A percentile compares a stretch with the other conserved stretches of the same genome.
phyloP scores from a whole-genome alignment of 257 asterid species.

The Solanum chaucha region DNA sequence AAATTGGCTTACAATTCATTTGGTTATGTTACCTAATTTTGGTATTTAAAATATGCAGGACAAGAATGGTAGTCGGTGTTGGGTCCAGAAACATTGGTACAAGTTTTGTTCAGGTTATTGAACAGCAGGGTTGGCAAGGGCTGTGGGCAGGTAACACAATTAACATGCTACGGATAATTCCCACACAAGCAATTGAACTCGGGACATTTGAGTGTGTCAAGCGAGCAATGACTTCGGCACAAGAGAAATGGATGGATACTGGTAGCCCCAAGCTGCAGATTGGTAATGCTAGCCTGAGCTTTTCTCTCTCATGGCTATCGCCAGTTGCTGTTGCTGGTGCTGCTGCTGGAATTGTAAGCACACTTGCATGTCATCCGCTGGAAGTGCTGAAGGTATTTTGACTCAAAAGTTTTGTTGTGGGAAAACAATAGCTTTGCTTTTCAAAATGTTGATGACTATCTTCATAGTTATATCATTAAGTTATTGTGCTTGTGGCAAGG shows the following conservation, averaged over 20 bases:
- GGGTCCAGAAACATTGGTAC: slow-evolving; percentile 71
- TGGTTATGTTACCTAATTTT: background rate
- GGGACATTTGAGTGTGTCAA: slow-evolving; percentile 89
- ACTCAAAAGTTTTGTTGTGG: background rate
- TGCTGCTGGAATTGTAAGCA: slow-evolving; percentile 86
- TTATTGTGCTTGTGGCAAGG: background rate
- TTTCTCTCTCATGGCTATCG: slow-evolving; percentile 73
- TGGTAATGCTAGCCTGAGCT: slow-evolving; percentile 34
- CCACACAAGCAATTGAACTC: slow-evolving; percentile 92
- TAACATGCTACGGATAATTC: slow-evolving; percentile 86
- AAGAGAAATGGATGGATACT: slow-evolving; percentile 49
- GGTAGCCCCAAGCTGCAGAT: slow-evolving; percentile 40
- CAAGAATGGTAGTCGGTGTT: slow-evolving; percentile 94
- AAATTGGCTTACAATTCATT: background rate
- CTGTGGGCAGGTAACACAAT: slow-evolving; percentile 95
- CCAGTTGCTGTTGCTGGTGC: slow-evolving; percentile 96
- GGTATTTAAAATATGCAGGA: slow-evolving; percentile 44
- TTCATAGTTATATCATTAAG: background rate
- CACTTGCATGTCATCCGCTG: slow-evolving; percentile 92
- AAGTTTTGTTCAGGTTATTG: slow-evolving; percentile 67
- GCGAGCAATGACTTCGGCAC: slow-evolving; percentile 63
- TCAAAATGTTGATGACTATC: background rate
- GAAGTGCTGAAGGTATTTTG: slow-evolving; percentile 79
- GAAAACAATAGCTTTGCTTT: background rate
- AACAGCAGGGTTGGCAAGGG: slow-evolving; percentile 90